These are phyloP conservation scores for Mycena haematopus DNA, from an alignment of 768 basidiomycete species.

Conservation along the genomic window DNA sequence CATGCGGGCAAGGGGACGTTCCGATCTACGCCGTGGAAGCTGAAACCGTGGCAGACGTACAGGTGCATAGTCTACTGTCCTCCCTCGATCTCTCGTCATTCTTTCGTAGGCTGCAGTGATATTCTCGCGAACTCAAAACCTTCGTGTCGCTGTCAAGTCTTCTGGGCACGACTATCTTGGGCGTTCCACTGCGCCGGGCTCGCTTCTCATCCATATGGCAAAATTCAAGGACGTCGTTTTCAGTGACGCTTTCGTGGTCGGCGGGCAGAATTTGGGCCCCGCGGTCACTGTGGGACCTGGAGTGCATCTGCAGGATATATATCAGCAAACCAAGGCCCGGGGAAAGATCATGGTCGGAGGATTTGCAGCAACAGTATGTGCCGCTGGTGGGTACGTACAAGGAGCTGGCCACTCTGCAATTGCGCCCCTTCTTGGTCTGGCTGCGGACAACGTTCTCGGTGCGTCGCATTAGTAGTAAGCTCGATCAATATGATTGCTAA, in stretches of 20 bases:
- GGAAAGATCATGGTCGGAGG: constrained; percentile 38
- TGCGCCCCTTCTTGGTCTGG: constrained; percentile 35
- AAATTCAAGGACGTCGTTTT: constrained; percentile 38
- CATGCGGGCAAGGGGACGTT: constrained; percentile 40
- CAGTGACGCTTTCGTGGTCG: constrained; percentile 25
- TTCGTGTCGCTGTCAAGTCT: constrained; percentile 40
- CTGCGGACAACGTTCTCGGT: constrained; percentile 32
- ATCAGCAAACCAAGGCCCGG: constrained; percentile 30
- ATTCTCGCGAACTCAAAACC: constrained; percentile 38
- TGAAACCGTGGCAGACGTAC: constrained; percentile 37
- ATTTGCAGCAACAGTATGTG: constrained; percentile 34
- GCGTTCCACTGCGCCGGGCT: constrained; percentile 41
- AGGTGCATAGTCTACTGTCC: constrained; percentile 25
- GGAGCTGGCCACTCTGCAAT: constrained; percentile 41
- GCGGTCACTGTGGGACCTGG: constrained; percentile 39
- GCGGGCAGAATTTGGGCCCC: constrained; percentile 32
- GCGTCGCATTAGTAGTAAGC: neutral
- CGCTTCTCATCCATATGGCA: constrained; percentile 40
- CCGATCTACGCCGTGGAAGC: constrained; percentile 38
- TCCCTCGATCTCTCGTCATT: neutral
- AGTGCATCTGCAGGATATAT: constrained; percentile 32
- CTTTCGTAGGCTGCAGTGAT: constrained; percentile 34
- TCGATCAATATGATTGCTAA: neutral
- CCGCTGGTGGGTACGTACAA: constrained; percentile 41
- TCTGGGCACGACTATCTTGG: constrained; percentile 45